phyloP scores from a whole-genome alignment of 2,329 filamentous ascomycete genomes.

The Tolypocladium tropicale region DNA sequence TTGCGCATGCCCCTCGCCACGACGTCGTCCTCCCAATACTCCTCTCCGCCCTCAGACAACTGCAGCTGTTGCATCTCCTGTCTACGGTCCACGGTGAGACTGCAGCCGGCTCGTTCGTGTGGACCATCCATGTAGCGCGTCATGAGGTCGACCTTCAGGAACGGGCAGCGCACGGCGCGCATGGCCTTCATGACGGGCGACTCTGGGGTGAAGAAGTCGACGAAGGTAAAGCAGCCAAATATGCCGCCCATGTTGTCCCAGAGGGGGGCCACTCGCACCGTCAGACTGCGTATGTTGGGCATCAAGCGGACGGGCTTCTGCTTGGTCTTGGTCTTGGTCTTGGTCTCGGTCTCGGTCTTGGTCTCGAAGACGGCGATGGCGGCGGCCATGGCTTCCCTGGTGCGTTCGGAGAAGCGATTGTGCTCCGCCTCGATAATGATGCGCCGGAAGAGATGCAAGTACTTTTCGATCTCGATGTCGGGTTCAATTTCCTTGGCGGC shows the following conservation, averaged over 20 bases:
- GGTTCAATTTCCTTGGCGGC: background rate
- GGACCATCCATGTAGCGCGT: constrained; percentile 6
- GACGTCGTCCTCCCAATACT: constrained; percentile 11
- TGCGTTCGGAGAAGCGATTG: constrained; percentile 21
- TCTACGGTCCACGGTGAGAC: constrained; percentile 9
- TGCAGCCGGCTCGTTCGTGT: background rate
- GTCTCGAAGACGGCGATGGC: constrained; percentile 26
- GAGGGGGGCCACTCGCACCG: constrained; percentile 27
- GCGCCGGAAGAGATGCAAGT: constrained; percentile 28
- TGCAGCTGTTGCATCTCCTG: background rate
- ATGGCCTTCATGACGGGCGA: constrained; percentile 21
- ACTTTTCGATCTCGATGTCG: constrained; percentile 22
- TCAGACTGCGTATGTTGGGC: constrained; percentile 28
- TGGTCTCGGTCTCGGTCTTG: too few relatives aligned
- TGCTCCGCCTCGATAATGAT: constrained; percentile 32
- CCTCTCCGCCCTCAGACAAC: background rate
- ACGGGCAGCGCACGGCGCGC: constrained; percentile 21
- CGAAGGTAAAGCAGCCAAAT: constrained; percentile 19
- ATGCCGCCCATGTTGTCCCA: background rate
- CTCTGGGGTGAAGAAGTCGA: constrained; percentile 21
- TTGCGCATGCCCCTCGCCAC: constrained; percentile 5
- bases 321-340: too few relatives aligned
- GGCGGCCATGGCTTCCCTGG: constrained; percentile 19
- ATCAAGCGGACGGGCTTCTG: constrained; percentile 1
- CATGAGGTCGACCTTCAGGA: constrained; percentile 24